Evolutionary conservation across 805 yeast species (phyloP).

Genomic region (Blastobotrys parvus): DNA sequence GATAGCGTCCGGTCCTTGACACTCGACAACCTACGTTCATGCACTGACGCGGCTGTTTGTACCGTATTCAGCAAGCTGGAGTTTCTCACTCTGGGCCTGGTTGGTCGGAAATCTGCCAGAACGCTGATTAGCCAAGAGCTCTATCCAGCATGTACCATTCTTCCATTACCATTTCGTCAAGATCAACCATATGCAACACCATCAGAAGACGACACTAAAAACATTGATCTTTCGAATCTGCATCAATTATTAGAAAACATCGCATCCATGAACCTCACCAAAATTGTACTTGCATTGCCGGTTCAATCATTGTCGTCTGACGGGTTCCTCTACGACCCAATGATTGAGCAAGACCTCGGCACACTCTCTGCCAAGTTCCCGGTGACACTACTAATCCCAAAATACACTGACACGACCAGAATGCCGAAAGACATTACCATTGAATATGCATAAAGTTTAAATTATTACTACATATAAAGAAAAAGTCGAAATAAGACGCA

Average conservation of each 20-base stretch:
- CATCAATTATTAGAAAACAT: not conserved
- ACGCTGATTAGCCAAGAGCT: not conserved
- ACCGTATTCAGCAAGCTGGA: not conserved
- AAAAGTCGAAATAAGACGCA: no score
- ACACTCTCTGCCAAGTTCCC: not conserved
- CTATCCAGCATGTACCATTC: not conserved
- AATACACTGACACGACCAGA: not conserved
- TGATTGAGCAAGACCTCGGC: no score
- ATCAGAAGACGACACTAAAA: not conserved
- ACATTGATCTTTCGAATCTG: not conserved
- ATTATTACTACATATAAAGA: no score
- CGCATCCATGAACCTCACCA: not conserved
- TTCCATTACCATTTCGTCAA: not conserved
- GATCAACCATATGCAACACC: not conserved
- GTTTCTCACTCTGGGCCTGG: slow-evolving; percentile 1
- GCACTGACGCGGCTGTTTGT: not conserved
- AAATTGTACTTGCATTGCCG: not conserved
- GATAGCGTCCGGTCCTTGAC: not conserved
- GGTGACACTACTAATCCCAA: not conserved
- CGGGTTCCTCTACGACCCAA: no score
- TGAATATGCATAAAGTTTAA: not conserved
- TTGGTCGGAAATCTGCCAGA: not conserved
- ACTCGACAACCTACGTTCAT: not conserved
- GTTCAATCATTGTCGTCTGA: not conserved
- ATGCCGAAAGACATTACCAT: not conserved